A percentile compares a stretch with the other conserved stretches of the same genome.
Conservation (phyloP, 148 eudicot genomes). For the Vaccinium darrowii region DNA sequence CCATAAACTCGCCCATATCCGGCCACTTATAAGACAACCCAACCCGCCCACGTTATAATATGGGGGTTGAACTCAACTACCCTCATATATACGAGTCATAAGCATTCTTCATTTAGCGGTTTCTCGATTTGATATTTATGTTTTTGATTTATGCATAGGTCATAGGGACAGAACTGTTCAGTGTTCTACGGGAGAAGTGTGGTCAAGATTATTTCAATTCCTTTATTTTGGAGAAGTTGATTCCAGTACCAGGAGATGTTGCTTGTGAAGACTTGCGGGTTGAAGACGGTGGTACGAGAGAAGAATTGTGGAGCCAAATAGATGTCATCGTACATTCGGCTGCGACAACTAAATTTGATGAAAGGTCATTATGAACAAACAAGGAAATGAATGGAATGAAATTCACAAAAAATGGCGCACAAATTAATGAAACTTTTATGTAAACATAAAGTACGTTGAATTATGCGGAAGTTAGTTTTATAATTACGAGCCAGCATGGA, state of each 20-base stretch:
- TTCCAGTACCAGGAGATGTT: conserved; percentile 40
- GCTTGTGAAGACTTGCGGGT: conserved; percentile 28
- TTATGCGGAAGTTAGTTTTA: no score
- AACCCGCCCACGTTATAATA: no score
- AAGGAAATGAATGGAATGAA: not conserved
- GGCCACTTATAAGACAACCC: no score
- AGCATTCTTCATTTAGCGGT: no score
- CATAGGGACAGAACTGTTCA: conserved; percentile 40
- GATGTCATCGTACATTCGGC: conserved; percentile 30
- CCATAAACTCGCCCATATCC: no score
- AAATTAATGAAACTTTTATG: no score
- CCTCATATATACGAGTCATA: no score
- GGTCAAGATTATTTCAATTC: conserved; percentile 28
- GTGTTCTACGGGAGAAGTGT: conserved; percentile 32
- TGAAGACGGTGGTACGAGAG: not conserved
- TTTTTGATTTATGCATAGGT: conserved; percentile 12
- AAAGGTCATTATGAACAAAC: conserved; percentile 32
- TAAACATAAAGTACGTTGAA: no score
- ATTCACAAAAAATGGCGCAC: not conserved
- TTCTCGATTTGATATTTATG: not conserved
- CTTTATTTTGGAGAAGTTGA: conserved; percentile 29
- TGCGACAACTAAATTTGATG: conserved; percentile 43
- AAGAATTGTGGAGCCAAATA: conserved; percentile 1
- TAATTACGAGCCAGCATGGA: no score
- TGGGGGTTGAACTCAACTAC: no score